Evolutionary conservation across 1,284 basidiomycete genomes (phyloP), one percentile per base, ranked within the genome.

Genomic region (Fistulina hepatica): DNA sequence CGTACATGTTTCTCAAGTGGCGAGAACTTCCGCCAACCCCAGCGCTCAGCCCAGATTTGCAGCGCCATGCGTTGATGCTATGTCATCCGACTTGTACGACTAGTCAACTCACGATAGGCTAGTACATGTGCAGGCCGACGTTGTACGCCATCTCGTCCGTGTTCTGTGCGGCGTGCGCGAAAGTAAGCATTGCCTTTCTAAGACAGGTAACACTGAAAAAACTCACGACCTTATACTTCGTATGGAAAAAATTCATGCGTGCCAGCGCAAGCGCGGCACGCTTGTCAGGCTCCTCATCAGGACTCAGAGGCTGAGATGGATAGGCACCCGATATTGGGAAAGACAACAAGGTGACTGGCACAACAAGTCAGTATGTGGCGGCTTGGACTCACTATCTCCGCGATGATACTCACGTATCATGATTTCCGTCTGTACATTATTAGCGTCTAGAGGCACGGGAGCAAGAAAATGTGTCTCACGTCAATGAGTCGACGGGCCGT

Each of bases 241-340:
- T 56, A 57, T 71, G 69, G 5, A 71, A 44, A 55, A 60, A 69
- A 41, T 70, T 71, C 2, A 56, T 51, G 12, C 68, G 56, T 1
- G 69, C 65, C 2, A 70, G 44, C 4, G 67, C 64, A 27, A 71
- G 59, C 42, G 56, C 60, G 3, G 60, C 60, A 10, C 67, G 52
- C 5, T n/a, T n/a, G n/a, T n/a, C n/a, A n/a, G 67, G 61, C 41
- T 69, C 66, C 20, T 37, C 42, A 9, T 45, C 43, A 2, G 21
- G 32, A 11, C 20, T 36, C 21, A 41, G 37, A 26, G 49, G 35
- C 7, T 45, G n/a, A n/a, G n/a, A n/a, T n/a, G n/a, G n/a, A n/a
- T n/a, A n/a, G n/a, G n/a, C n/a, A n/a, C n/a, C n/a, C n/a, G n/a
- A n/a, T n/a, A n/a, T n/a, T n/a, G n/a, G n/a, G n/a, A n/a, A n/a